phyloP scores from a whole-genome alignment of 1,284 basidiomycete species.

The Puccinia novopanici region DNA sequence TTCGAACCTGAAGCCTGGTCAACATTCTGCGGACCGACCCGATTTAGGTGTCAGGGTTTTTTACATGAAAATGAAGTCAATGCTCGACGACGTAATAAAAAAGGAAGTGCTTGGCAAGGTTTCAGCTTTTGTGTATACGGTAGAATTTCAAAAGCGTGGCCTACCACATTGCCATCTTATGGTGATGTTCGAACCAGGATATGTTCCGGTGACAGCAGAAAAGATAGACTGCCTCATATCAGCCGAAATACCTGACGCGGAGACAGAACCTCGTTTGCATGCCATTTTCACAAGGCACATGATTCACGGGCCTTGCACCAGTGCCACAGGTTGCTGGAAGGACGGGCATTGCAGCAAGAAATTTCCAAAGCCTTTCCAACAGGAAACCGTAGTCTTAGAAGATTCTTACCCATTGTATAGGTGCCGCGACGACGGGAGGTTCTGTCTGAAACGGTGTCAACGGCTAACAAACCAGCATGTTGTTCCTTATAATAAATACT shows the following conservation, averaged over 20 bases:
- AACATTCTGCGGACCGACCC: not conserved
- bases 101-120: no score
- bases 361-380: not conserved
- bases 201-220: not conserved
- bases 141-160: no score
- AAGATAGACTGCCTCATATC: not conserved
- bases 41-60: not conserved
- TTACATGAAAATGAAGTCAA: no score
- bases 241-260: not conserved
- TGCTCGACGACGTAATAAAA: no score
- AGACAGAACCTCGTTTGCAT: not conserved
- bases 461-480: not conserved
- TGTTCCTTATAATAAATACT: no score
- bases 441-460: not conserved
- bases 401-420: not conserved
- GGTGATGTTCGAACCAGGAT: not conserved
- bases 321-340: not conserved
- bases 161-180: not conserved
- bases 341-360: not conserved
- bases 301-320: not conserved
- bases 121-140: no score
- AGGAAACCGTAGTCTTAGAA: not conserved
- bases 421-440: not conserved
- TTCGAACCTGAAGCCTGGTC: not conserved
- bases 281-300: not conserved